Conservation (phyloP, 495 filamentous ascomycete genomes). For the Achaetomiella virescens region DNA sequence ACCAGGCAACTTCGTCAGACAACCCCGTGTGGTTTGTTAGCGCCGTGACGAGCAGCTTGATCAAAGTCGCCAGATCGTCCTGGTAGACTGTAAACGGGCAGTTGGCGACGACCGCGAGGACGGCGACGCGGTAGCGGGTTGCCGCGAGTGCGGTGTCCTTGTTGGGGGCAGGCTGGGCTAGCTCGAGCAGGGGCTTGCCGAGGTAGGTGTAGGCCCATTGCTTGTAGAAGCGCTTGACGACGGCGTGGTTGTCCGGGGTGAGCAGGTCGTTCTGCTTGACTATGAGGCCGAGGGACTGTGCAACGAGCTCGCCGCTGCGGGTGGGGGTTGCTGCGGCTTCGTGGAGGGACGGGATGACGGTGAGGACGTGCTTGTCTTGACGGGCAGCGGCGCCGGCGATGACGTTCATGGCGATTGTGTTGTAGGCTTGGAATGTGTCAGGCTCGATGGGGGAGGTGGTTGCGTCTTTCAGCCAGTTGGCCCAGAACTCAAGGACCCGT, state of each 20-base stretch:
- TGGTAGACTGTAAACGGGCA: constrained; percentile 38
- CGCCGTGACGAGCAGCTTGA: constrained; percentile 35
- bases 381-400: constrained; percentile 25
- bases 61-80: constrained; percentile 31
- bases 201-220: constrained; percentile 31
- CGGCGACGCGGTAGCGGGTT: constrained; percentile 23
- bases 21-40: constrained; percentile 13
- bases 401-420: constrained; percentile 23
- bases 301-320: constrained; percentile 22
- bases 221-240: constrained; percentile 28
- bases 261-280: constrained; percentile 22
- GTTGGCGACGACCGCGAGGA: constrained; percentile 36
- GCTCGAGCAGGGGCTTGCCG: constrained; percentile 24
- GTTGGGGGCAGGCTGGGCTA: constrained; percentile 19
- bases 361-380: constrained; percentile 23
- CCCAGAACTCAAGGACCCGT: constrained; percentile 20
- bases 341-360: constrained; percentile 18
- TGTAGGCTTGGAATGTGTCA: constrained; percentile 17
- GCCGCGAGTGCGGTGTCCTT: constrained; percentile 10
- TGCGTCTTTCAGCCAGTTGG: constrained; percentile 14
- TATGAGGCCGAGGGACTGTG: constrained; percentile 25
- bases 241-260: constrained; percentile 25
- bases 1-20: constrained; percentile 13
- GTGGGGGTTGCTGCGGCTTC: constrained; percentile 14
- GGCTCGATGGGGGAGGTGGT: constrained; percentile 9